These are phyloP conservation scores for Cladosporium sp. DNA, from an alignment of 2,329 filamentous ascomycete genomes.

Conservation along the genomic window DNA sequence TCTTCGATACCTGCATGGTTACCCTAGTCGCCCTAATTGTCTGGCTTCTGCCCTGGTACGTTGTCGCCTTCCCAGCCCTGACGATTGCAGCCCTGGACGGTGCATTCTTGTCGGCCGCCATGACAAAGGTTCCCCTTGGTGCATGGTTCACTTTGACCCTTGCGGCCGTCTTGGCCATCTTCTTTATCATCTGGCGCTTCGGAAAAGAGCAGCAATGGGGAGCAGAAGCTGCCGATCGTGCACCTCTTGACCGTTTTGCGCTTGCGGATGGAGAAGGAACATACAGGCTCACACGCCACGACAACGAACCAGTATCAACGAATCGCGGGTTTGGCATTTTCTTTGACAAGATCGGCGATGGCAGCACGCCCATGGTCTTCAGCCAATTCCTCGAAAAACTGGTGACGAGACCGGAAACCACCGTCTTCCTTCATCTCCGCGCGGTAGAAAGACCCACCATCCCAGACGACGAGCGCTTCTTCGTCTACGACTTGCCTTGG, in stretches of 20 bases:
- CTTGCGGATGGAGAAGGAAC: slow-evolving; percentile 37
- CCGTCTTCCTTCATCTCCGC: slow-evolving; percentile 75
- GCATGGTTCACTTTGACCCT: slow-evolving; percentile 77
- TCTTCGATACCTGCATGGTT: slow-evolving; percentile 76
- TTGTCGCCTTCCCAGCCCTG: slow-evolving; percentile 65
- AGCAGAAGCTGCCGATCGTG: slow-evolving; percentile 65
- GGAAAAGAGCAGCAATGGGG: slow-evolving; percentile 78
- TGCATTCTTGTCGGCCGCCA: slow-evolving; percentile 67
- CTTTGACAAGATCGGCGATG: slow-evolving; percentile 73
- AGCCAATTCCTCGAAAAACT: slow-evolving; percentile 74
- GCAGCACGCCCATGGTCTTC: slow-evolving; percentile 64
- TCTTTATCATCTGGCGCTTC: slow-evolving; percentile 76
- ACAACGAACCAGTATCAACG: slow-evolving; percentile 7
- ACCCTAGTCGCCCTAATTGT: slow-evolving; percentile 71
- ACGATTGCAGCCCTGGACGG: slow-evolving; percentile 68
- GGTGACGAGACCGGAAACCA: slow-evolving; percentile 65
- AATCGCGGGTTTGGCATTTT: slow-evolving; percentile 66
- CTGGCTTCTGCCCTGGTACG: slow-evolving; percentile 63
- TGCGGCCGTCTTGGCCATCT: slow-evolving; percentile 60
- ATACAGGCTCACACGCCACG: slow-evolving; percentile 23
- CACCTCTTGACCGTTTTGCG: slow-evolving; percentile 53
- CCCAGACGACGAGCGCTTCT: slow-evolving; percentile 53
- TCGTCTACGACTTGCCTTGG: slow-evolving; percentile 45
- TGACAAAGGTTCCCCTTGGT: slow-evolving; percentile 73
- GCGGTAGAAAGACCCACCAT: slow-evolving; percentile 61